Base-by-base conservation (phyloP, 2,329 filamentous ascomycete species). In the Xylaria sp. region DNA sequence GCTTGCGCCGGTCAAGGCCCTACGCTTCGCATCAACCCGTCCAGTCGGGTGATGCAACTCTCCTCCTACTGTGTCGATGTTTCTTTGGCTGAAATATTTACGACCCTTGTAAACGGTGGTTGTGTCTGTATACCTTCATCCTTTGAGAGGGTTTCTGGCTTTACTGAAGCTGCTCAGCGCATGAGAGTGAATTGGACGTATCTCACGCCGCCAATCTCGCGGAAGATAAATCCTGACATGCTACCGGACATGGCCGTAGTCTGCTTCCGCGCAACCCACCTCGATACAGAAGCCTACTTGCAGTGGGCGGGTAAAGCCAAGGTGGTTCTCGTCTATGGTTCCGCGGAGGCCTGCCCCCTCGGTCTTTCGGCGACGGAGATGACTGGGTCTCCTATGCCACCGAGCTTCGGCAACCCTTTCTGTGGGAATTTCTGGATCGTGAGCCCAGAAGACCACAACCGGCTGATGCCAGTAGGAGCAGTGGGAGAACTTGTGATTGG, bases 401-500 rank as follows among this genome's bases (percentile, higher is more conserved):
- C 77, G 50, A 80, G 84, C 37, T 84, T 88, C 9, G 81, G 83
- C 1, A 82, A 81, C 0, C 85, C 86, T 0, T 82, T 87, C 10
- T 80, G 81, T 2, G 85, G 86, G 3, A 82, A 81, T 10, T 85
- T 86, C 58, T 84, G 86, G 81, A 81, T 88, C 15, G 83, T 87
- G n/a, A 85, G 85, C 58, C 82, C 84, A 0, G 82, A 87, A 3
- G 83, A 88, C 63, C 81, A 82, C 37, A 82, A 82, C 70, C 83
- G 82, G 41, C 80, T 87, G 46, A 82, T 87, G 79, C 87, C 86
- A 0, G 77, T 87, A 13, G 88, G 88, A 1, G 82, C 85, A 0
- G 79, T 88, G 0, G 87, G 87, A 0, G 89, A 91, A 74, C 80
- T 91, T 1, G 82, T 90, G 3, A 85, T 91, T 41, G 88, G 90